These are phyloP conservation scores for Leccinellum luteum DNA, from an alignment of 768 basidiomycete genomes.

Conservation along the genomic window DNA sequence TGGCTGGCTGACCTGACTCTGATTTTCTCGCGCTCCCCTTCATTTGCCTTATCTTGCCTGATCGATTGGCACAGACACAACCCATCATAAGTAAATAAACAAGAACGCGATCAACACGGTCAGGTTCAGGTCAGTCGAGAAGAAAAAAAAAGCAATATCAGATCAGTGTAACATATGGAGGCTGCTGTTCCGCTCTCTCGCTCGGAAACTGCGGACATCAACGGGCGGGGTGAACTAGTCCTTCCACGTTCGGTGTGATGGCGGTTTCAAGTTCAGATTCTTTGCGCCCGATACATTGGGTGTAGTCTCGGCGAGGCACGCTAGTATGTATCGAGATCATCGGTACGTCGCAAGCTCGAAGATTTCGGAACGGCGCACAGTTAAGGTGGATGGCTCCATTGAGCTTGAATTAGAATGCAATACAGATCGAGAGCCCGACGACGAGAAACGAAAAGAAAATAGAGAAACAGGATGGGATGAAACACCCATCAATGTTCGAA, in stretches of 20 bases:
- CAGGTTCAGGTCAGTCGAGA: background rate
- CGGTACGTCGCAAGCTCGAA: background rate
- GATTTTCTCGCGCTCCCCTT: background rate
- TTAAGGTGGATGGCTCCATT: background rate
- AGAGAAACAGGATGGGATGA: background rate
- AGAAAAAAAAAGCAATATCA: background rate
- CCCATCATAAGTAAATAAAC: background rate
- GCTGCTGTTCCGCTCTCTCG: background rate
- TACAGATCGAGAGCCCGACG: background rate
- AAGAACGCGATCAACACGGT: background rate
- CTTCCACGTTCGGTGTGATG: background rate
- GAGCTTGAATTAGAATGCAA: background rate
- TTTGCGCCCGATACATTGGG: background rate
- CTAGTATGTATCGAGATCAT: background rate
- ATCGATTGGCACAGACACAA: background rate
- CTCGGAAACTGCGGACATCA: background rate
- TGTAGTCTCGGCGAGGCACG: no score
- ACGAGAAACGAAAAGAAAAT: background rate
- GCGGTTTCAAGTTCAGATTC: background rate
- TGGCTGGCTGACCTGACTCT: background rate
- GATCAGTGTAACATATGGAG: background rate
- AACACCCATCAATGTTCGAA: slow-evolving; percentile 1
- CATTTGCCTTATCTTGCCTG: no score
- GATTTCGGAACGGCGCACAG: background rate
- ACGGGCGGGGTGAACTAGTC: background rate